Base-by-base conservation (phyloP, 2,329 filamentous ascomycete species). In the Diatrype stigma region DNA sequence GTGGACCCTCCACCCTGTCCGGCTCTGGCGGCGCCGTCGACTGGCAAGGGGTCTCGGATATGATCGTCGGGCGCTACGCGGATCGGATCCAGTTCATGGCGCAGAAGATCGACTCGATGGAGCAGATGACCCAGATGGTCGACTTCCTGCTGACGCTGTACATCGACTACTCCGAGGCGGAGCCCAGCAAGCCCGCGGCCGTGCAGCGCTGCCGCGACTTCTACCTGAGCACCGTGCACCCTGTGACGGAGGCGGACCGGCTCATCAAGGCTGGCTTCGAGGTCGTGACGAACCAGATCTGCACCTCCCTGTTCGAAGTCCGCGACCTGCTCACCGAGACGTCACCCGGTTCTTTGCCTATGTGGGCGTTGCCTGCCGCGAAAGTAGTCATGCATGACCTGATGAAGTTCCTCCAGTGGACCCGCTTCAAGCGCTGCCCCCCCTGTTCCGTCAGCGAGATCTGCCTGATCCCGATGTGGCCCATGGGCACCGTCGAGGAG, bases 31-130 rank as follows among this genome's bases (percentile, higher is more conserved):
- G 55, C 22, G 55, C 60, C 17, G 62, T 80, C 23, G 71, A 89
- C 59, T 91, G 88, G 88, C 87, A 90, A 62, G 75, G 70, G 0
- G 71, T 87, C 1, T 75, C 78, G 0, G 88, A 92, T 58, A 76
- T 37, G 14, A 37, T 37, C 14, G 34, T 37, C 16, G 34, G 12
- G 34, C 34, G 34, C 6, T 37, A 37, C 16, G 34, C n/a, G 6
- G 34, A 37, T 12, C 6, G 34, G 34, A 14, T 37, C 34, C 34
- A 14, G 14, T 37, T 7, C 34, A 14, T 37, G 12, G 34, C 34
- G 16, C 5, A 30, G 10, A 12, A 37, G 6, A 12, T 37, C 6
- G 57, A 63, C 2, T 58, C 66, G 0, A 56, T 66, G 2, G 51
- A 57, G 7, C 19, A 61, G 1, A 68, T 78, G 23, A 56, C 66